These are phyloP conservation scores for Mycosphaerella sp. DNA, from an alignment of 2,329 filamentous ascomycete species.

Conservation along the genomic window DNA sequence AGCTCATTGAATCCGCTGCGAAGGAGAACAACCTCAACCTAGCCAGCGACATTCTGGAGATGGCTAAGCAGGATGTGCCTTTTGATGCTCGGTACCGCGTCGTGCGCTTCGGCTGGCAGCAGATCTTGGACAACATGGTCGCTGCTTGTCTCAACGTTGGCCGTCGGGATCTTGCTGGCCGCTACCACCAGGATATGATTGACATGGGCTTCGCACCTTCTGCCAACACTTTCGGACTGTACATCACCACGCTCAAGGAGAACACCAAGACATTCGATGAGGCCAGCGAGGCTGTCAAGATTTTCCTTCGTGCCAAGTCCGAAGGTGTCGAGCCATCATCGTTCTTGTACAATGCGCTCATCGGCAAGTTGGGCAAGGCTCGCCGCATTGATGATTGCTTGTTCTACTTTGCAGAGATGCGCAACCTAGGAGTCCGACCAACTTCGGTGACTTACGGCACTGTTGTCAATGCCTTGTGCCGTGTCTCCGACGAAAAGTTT, in stretches of 20 bases:
- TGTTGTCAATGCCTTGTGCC: slow-evolving; percentile 94
- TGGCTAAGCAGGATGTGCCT: slow-evolving; percentile 85
- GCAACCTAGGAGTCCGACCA: slow-evolving; percentile 80
- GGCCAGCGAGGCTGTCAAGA: slow-evolving; percentile 91
- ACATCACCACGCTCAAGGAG: slow-evolving; percentile 98
- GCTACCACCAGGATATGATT: slow-evolving; percentile 85
- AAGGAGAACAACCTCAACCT: slow-evolving; percentile 76
- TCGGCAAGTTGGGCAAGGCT: slow-evolving; percentile 96
- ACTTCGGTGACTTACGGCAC: slow-evolving; percentile 98
- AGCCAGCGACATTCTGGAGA: slow-evolving; percentile 78
- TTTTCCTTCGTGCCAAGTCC: slow-evolving; percentile 87
- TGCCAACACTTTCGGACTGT: slow-evolving; percentile 95
- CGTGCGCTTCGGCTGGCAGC: slow-evolving; percentile 92
- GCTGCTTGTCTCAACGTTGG: slow-evolving; percentile 81
- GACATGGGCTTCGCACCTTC: slow-evolving; percentile 87
- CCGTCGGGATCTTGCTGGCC: slow-evolving; percentile 70
- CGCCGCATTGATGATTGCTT: slow-evolving; percentile 96
- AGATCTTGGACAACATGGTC: slow-evolving; percentile 94
- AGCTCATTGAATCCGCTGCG: slow-evolving; percentile 85
- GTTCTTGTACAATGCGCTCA: slow-evolving; percentile 96
- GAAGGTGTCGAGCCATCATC: slow-evolving; percentile 95
- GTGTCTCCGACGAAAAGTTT: slow-evolving; percentile 95
- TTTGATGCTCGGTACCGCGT: slow-evolving; percentile 75
- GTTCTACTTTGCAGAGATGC: slow-evolving; percentile 98
- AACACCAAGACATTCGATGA: slow-evolving; percentile 97